A percentile compares a stretch with the other conserved stretches of the same genome.
phyloP scores from a whole-genome alignment of 352 stramenopile species.

The Globisporangium solare region DNA sequence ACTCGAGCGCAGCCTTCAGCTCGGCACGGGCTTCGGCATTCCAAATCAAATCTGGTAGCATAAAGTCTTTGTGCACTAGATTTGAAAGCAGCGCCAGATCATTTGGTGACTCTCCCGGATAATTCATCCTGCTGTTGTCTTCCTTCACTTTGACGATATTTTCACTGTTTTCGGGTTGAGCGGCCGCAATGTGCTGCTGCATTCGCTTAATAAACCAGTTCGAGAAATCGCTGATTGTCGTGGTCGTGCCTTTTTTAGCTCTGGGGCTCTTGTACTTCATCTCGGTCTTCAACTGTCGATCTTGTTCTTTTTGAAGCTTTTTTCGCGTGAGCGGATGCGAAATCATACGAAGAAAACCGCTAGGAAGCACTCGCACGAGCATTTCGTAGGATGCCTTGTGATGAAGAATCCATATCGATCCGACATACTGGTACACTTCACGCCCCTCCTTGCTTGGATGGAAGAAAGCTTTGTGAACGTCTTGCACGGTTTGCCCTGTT shows the following conservation, averaged over 20 bases:
- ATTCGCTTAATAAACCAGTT: slow-evolving; percentile 72
- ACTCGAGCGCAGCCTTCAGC: slow-evolving; percentile 41
- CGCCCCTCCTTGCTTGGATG: slow-evolving; percentile 45
- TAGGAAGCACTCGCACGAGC: slow-evolving; percentile 52
- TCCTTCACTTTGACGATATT: slow-evolving; percentile 29
- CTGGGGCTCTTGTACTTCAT: slow-evolving; percentile 16
- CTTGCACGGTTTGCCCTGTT: slow-evolving; percentile 47
- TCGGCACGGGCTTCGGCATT: slow-evolving; percentile 52
- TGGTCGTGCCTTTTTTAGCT: slow-evolving; percentile 21
- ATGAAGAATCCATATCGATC: slow-evolving; percentile 71
- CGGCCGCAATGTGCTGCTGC: slow-evolving; percentile 48
- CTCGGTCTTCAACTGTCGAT: slow-evolving; percentile 25
- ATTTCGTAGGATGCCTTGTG: slow-evolving; percentile 73
- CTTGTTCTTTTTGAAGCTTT: slow-evolving; percentile 51
- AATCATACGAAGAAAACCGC: slow-evolving; percentile 77
- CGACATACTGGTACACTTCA: slow-evolving; percentile 70
- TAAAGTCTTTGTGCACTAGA: slow-evolving; percentile 66
- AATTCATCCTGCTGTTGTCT: slow-evolving; percentile 59
- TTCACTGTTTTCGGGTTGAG: slow-evolving; percentile 21
- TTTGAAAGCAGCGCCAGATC: slow-evolving; percentile 64
- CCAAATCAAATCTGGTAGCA: slow-evolving; percentile 80
- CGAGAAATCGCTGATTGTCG: slow-evolving; percentile 12
- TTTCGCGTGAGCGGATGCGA: slow-evolving; percentile 48
- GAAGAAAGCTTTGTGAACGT: slow-evolving; percentile 71
- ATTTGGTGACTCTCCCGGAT: slow-evolving; percentile 60